Evolutionary conservation across 176 grass and related monocot genomes (phyloP), one percentile per base, ranked within the genome.

Genomic region (Canna indica): DNA sequence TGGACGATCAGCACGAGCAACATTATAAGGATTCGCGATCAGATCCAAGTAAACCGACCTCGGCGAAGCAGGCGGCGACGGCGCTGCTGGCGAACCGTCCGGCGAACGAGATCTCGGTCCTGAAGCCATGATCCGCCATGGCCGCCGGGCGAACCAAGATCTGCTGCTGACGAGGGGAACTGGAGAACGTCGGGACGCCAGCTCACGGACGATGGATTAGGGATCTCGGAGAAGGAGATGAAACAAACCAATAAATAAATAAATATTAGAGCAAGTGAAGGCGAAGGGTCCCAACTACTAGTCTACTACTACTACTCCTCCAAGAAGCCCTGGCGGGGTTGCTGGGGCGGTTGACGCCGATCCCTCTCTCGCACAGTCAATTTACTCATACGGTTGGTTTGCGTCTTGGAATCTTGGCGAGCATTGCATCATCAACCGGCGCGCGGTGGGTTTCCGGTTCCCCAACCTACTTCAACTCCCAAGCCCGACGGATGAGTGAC

Each of bases 41-140:
- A 11, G 13, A 39, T 7, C 63, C 20, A 66, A 66, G 63, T 25
- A 38, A 39, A 66, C 34, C 35, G 6, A 91, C 93, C 88, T 97
- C 93, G 17, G 93, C 93, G 84, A 97, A 87, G 80, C 88, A 96
- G 11, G 92, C 85, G 64, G 92, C 85, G 83, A 96, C 89, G 88
- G 92, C 92, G 77, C 92, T 96, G 73, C 88, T 90, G 27, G 85
- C 80, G 81, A 96, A 91, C 58, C 92, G 80, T 46, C 92, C 88
- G 56, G 83, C 83, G 82, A 97, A 92, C 70, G 93, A 83, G 79
- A 97, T 97, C 69, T 87, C 76, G 64, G 45, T 14, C 84, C 89
- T 88, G 70, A 77, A 67, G 77, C 80, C 82, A 26, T 80, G 77
- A 17, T 87, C 84, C 36, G 69, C 65, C 77, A 89, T 88, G 70